Evolutionary conservation across 2,329 filamentous ascomycete genomes (phyloP), one percentile per base, ranked within the genome.

Genomic region (Calonectria naviculata): DNA sequence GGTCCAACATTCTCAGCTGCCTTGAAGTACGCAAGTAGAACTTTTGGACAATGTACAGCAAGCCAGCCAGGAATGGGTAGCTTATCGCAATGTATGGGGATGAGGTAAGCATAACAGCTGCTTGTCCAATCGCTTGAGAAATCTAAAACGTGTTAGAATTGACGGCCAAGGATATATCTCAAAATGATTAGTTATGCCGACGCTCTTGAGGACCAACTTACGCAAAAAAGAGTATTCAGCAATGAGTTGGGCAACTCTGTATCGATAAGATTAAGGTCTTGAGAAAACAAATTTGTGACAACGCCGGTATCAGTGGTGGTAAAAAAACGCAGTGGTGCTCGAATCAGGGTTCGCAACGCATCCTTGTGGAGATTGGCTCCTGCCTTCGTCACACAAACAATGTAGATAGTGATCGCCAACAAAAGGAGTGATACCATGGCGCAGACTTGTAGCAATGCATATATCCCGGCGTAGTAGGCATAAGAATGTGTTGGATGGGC

Each of bases 1-100:
- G 83, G 52, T 92, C 89, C 21, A 92, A 77, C 15, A 90, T 83
- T 47, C 89, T 84, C 6, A 92, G 79, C 77, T 92, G 89, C 0
- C 89, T 84, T 0, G 89, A 91, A 0, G 89, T 92, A 0, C 87
- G 84, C 3, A 92, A 84, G 75, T 92, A 92, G 65, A 90, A 84
- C 54, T 84, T 86, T 73, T 91, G 89, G 2, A 92, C 79, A 4
- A 82, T 67, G 63, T 86, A 91, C 1, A 90, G 72, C 0, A 85
- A 71, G 2, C 75, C 79, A 6, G 84, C 68, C 0, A 90, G 76
- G 12, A 88, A 79, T 0, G 89, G 89, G 69, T 90, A 87, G 2
- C 82, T 81, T 19, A 87, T 82, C 1, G 84, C 84, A 1, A 88
- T 80, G 68, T 84, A 88, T 75, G 70, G 83, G 73, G 66, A 85